Conservation (phyloP, 164 flowering plant species). For the Litsea cubeba region DNA sequence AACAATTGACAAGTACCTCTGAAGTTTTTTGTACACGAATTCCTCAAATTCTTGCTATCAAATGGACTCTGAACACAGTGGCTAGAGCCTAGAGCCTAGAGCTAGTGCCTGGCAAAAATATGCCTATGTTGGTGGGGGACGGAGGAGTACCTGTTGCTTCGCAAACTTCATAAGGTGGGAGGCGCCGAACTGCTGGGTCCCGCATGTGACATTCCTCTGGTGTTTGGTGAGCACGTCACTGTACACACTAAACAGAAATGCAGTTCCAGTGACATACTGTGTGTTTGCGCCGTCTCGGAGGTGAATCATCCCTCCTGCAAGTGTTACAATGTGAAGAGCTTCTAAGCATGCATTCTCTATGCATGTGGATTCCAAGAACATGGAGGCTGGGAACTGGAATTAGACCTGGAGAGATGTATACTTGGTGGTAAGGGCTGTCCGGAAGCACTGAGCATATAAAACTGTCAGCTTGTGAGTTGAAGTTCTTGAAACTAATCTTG, state of each 20-base stretch:
- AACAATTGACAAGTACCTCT: too few relatives aligned
- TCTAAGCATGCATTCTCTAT: background rate
- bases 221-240: slow-evolving; percentile 49
- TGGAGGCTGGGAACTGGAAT: slow-evolving; percentile 1
- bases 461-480: slow-evolving; percentile 63
- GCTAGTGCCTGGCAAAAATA: too few relatives aligned
- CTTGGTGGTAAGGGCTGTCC: slow-evolving; percentile 57
- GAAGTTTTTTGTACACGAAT: too few relatives aligned
- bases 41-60: too few relatives aligned
- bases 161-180: slow-evolving; percentile 51
- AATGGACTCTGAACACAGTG: too few relatives aligned
- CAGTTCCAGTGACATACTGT: slow-evolving; percentile 69
- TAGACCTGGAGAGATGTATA: slow-evolving; percentile 60
- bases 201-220: slow-evolving; percentile 53
- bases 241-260: slow-evolving; percentile 56
- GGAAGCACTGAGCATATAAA: slow-evolving; percentile 70
- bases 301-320: slow-evolving; percentile 57
- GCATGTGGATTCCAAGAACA: background rate
- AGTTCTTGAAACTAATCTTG: slow-evolving; percentile 29
- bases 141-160: slow-evolving; percentile 57
- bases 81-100: too few relatives aligned
- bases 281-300: slow-evolving; percentile 90
- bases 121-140: too few relatives aligned
- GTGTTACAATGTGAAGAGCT: background rate
- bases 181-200: slow-evolving; percentile 39